Evolutionary conservation across 176 grass and related monocot species (phyloP).

Genomic region (Raddia guianensis): DNA sequence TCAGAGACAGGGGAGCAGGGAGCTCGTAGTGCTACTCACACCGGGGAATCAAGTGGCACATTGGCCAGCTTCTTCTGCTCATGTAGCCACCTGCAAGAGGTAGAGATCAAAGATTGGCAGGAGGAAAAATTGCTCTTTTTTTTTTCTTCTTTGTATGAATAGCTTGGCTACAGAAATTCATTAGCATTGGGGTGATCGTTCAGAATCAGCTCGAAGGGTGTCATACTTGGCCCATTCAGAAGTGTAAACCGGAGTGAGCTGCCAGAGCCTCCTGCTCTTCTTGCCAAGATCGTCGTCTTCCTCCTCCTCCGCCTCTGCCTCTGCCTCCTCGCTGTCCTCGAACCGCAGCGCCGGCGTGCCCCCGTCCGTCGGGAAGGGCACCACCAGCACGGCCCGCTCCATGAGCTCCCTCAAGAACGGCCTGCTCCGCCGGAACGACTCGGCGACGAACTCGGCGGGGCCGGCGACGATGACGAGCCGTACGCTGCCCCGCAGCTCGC

Average conservation of each 20-base stretch:
- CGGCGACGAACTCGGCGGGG: conserved; percentile 62
- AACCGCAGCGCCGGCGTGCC: conserved; percentile 48
- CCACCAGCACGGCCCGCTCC: conserved; percentile 77
- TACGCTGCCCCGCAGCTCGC: conserved; percentile 74
- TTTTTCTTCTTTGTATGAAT: conserved; percentile 1
- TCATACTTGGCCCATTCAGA: conserved; percentile 74
- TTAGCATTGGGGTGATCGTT: not conserved
- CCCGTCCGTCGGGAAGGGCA: conserved; percentile 79
- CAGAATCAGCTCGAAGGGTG: not conserved
- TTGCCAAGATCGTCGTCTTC: conserved; percentile 15
- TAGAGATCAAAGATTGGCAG: not conserved
- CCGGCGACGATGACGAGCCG: conserved; percentile 85
- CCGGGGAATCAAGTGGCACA: conserved; percentile 73
- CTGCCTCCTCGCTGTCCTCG: conserved; percentile 23
- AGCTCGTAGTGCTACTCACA: conserved; percentile 45
- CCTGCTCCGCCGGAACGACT: conserved; percentile 77
- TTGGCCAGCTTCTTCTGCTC: conserved; percentile 93
- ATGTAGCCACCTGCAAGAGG: conserved; percentile 67
- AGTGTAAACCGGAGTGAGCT: conserved; percentile 63
- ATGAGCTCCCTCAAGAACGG: conserved; percentile 61
- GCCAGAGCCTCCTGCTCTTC: conserved; percentile 82
- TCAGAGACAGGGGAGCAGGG: not conserved
- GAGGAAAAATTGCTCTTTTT: not conserved
- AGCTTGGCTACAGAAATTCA: not conserved
- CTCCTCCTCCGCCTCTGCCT: not conserved